Evolutionary conservation across 1,284 basidiomycete genomes (phyloP).

Genomic region (Heterobasidion irregulare): DNA sequence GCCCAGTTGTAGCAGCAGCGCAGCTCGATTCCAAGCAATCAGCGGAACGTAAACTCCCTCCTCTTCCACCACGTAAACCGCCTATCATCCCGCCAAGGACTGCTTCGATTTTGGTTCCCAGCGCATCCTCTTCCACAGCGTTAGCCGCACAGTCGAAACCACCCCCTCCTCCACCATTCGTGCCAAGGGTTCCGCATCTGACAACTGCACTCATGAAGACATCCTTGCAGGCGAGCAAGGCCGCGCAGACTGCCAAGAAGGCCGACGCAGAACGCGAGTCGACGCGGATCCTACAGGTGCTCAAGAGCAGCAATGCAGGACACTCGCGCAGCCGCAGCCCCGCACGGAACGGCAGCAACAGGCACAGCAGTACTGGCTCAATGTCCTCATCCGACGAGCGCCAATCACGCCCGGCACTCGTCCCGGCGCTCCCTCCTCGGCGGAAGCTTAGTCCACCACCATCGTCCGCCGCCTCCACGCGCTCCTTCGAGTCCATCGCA

Average conservation of each 20-base stretch:
- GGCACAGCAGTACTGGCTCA: slow-evolving; percentile 17
- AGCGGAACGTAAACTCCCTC: slow-evolving; percentile 14
- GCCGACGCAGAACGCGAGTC: slow-evolving; percentile 60
- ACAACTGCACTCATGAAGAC: slow-evolving; percentile 59
- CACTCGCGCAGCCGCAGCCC: slow-evolving; percentile 12
- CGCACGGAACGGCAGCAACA: slow-evolving; percentile 16
- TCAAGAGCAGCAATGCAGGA: slow-evolving; percentile 31
- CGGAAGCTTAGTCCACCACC: slow-evolving; percentile 17
- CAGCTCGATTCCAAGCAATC: slow-evolving; percentile 1
- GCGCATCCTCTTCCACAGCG: slow-evolving; percentile 22
- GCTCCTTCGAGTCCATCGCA: slow-evolving; percentile 33
- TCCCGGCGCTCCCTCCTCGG: slow-evolving; percentile 24
- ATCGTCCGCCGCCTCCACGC: slow-evolving; percentile 23
- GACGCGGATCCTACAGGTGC: slow-evolving; percentile 60
- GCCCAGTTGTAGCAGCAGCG: background rate
- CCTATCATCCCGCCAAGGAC: slow-evolving; percentile 26
- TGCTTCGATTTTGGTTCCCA: slow-evolving; percentile 12
- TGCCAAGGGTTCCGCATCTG: slow-evolving; percentile 26
- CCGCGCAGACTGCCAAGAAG: slow-evolving; percentile 57
- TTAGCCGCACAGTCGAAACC: slow-evolving; percentile 13
- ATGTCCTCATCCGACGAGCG: slow-evolving; percentile 10
- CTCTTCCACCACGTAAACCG: slow-evolving; percentile 22
- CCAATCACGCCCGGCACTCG: background rate
- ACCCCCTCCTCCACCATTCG: slow-evolving; percentile 10
- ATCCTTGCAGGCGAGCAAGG: slow-evolving; percentile 60